Evolutionary conservation across 2,329 filamentous ascomycete species (phyloP).

Genomic region (Paecilomyces dactylethromorphus): DNA sequence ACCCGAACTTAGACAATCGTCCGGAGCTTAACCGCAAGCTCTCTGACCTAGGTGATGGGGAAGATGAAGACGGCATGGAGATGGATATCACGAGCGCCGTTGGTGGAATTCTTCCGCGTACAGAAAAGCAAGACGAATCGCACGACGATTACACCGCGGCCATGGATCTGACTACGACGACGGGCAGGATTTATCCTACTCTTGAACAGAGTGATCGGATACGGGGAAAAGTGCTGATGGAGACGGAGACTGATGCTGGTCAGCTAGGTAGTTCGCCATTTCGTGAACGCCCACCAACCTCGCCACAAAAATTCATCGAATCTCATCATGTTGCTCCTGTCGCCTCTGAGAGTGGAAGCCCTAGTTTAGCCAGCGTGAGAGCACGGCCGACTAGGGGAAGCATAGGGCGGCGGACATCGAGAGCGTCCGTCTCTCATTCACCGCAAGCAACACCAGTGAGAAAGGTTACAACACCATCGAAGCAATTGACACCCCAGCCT

Average conservation of each 20-base stretch:
- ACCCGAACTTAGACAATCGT: constrained; percentile 5
- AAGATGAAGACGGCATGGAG: constrained; percentile 29
- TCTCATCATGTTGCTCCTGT: constrained; percentile 30
- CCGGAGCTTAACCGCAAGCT: constrained; percentile 13
- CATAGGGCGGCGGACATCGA: constrained; percentile 35
- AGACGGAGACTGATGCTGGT: constrained; percentile 49
- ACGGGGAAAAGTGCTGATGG: constrained; percentile 53
- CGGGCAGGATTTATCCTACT: constrained; percentile 55
- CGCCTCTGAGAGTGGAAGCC: constrained; percentile 48
- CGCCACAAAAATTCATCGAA: constrained; percentile 21
- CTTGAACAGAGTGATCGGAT: constrained; percentile 34
- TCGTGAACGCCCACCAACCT: constrained; percentile 27
- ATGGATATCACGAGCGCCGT: constrained; percentile 57
- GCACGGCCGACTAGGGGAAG: constrained; percentile 42
- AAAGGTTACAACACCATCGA: constrained; percentile 30
- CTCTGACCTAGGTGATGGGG: constrained; percentile 17
- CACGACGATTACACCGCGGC: constrained; percentile 46
- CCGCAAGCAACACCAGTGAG: constrained; percentile 35
- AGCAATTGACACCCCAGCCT: constrained; percentile 39
- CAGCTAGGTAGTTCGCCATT: constrained; percentile 44
- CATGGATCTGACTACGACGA: constrained; percentile 62
- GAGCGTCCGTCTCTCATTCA: constrained; percentile 35
- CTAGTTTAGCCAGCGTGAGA: constrained; percentile 49
- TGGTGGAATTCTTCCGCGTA: constrained; percentile 37
- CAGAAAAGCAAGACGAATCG: constrained; percentile 32